phyloP scores from a whole-genome alignment of 192 early-diverging fungal species.

The Umbelopsis sp. region DNA sequence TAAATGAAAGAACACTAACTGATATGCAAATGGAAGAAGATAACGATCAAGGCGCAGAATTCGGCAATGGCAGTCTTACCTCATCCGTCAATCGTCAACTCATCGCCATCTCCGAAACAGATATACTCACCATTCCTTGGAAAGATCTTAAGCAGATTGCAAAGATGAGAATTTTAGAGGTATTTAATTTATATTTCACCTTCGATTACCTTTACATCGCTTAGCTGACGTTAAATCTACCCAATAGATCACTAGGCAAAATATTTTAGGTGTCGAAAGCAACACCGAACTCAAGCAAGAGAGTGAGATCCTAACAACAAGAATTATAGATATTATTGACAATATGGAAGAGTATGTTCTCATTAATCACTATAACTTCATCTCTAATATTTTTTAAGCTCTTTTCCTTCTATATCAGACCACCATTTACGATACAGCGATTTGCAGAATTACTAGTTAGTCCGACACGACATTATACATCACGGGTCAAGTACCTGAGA shows the following conservation, averaged over 20 bases:
- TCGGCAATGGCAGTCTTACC: neutral
- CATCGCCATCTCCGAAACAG: slow-evolving; percentile 3
- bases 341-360: slow-evolving; percentile 10
- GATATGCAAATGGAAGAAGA: slow-evolving; percentile 5
- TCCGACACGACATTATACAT: slow-evolving; percentile 2
- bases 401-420: neutral
- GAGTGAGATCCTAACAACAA: neutral
- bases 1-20: neutral
- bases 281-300: neutral
- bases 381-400: neutral
- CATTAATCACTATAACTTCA: too few species aligned
- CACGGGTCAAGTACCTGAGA: slow-evolving; percentile 9
- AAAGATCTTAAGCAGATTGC: neutral
- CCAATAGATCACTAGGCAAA: neutral
- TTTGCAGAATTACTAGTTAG: neutral
- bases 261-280: neutral
- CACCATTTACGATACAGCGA: slow-evolving; percentile 16
- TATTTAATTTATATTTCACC: neutral
- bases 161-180: neutral
- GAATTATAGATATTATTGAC: slow-evolving; percentile 8
- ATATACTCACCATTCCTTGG: neutral
- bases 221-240: neutral
- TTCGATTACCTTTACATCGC: neutral
- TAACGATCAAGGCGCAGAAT: neutral
- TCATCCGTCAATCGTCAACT: neutral